Evolutionary conservation across 768 basidiomycete species (phyloP), one percentile per base, ranked within the genome.

Genomic region (Suillus subaureus): DNA sequence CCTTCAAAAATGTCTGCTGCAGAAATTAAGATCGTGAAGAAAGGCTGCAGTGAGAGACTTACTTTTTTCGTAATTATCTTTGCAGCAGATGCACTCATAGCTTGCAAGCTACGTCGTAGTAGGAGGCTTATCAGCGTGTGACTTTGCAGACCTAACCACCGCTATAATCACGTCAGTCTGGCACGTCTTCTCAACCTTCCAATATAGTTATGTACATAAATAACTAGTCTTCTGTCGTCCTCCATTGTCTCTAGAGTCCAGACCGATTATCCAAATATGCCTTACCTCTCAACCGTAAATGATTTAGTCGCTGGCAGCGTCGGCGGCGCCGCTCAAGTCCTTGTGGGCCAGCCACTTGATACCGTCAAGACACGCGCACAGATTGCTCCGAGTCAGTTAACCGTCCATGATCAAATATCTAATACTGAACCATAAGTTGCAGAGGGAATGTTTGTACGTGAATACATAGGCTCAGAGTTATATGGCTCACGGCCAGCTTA

Each of bases 271-370:
- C 35, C 13, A 37, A 58, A 7, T 18, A 69, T 65, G 43, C 52
- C 70, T 9, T 79, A 79, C 56, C 76, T 85, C n/a, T 79, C 84
- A 54, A 93, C 91, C 0, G 73, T 90, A 45, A 93, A 94, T 70
- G 93, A 94, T 73, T 86, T 98, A 35, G 77, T 96, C 28, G 91
- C 96, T 0, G 96, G 96, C 6, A 93, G 92, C 75, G 85, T 94
- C 8, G 96, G 89, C 39, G 97, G 97, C n/a, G 95, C 95, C 2
- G 90, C 93, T 0, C 97, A 99, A 71, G 96, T 99, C 15, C 81
- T 98, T 13, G 91, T 96, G n/a, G 95, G 96, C 3, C 96, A 97
- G 70, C 94, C 93, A 1, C 81, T 96, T 33, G 94, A 95, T 72
- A 95, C 94, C 0, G 77, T 95, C 75, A 95, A 95, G 82, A 94